Evolutionary conservation across 495 filamentous ascomycete species (phyloP).

Genomic region (Clavariopsis aquatica): DNA sequence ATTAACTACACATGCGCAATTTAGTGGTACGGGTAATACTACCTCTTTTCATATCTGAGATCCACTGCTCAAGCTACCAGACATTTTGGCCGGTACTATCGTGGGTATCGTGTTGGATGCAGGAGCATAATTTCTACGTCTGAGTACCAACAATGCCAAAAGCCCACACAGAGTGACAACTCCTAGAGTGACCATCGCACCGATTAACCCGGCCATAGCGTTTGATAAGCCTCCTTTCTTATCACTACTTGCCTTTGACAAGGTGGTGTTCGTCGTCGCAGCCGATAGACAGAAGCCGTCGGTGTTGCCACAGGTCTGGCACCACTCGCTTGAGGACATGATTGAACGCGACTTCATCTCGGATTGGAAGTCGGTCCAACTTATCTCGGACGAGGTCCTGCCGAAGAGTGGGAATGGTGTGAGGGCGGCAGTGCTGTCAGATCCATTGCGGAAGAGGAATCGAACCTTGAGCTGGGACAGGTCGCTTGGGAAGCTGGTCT

Average conservation of each 20-base stretch:
- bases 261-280: neutral
- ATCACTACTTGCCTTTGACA: neutral
- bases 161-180: slow-evolving; percentile 15
- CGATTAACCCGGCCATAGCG: slow-evolving; percentile 18
- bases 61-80: no score
- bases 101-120: no score
- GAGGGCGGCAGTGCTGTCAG: slow-evolving; percentile 36
- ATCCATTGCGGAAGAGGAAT: slow-evolving; percentile 59
- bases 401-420: slow-evolving; percentile 52
- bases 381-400: slow-evolving; percentile 40
- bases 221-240: slow-evolving; percentile 11
- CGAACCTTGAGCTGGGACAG: slow-evolving; percentile 48
- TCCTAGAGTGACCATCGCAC: slow-evolving; percentile 19
- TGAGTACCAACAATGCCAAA: no score
- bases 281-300: neutral
- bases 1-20: no score
- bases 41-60: no score
- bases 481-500: slow-evolving; percentile 43
- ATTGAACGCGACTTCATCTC: slow-evolving; percentile 51
- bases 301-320: slow-evolving; percentile 50
- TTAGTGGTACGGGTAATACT: no score
- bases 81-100: no score
- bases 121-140: no score
- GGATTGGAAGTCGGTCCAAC: slow-evolving; percentile 50
- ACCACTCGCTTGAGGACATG: slow-evolving; percentile 49